Conservation (phyloP, 352 stramenopile species). For the Plasmopara viticola region DNA sequence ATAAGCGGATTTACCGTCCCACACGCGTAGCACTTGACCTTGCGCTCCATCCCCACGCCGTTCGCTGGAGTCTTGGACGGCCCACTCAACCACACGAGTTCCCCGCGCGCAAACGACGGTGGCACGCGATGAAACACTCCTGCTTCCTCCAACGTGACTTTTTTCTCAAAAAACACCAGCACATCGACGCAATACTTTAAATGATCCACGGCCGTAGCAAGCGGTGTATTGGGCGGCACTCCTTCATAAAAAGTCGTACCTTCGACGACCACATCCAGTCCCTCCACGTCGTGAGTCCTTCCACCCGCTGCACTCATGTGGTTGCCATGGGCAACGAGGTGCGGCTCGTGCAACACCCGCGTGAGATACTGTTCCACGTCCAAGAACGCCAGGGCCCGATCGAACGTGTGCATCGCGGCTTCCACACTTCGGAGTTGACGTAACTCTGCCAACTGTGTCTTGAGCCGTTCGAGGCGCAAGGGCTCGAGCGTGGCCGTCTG, state of each 20-base stretch:
- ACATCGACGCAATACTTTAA: conserved; percentile 82
- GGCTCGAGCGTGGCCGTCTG: conserved; percentile 70
- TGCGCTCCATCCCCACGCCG: conserved; percentile 36
- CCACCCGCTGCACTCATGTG: conserved; percentile 57
- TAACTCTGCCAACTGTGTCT: conserved; percentile 57
- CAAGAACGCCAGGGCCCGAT: conserved; percentile 74
- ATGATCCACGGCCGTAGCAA: conserved; percentile 61
- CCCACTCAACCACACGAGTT: conserved; percentile 60
- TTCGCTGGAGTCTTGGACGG: conserved; percentile 25
- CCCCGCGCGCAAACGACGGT: conserved; percentile 69
- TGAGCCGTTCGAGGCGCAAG: conserved; percentile 55
- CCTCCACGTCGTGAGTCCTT: conserved; percentile 19
- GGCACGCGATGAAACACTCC: conserved; percentile 63
- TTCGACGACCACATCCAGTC: conserved; percentile 57
- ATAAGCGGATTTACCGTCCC: conserved; percentile 54
- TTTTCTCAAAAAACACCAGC: conserved; percentile 84
- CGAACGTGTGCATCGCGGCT: conserved; percentile 70
- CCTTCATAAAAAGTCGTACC: conserved; percentile 68
- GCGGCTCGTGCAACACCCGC: conserved; percentile 60
- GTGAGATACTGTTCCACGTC: conserved; percentile 82
- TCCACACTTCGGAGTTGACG: conserved; percentile 74
- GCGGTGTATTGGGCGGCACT: conserved; percentile 34
- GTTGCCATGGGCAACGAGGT: conserved; percentile 60
- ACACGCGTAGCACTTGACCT: conserved; percentile 76
- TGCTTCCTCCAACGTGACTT: conserved; percentile 65